These are phyloP conservation scores for Tolypocladium nubicola DNA, from an alignment of 2,329 filamentous ascomycete genomes.

Conservation along the genomic window DNA sequence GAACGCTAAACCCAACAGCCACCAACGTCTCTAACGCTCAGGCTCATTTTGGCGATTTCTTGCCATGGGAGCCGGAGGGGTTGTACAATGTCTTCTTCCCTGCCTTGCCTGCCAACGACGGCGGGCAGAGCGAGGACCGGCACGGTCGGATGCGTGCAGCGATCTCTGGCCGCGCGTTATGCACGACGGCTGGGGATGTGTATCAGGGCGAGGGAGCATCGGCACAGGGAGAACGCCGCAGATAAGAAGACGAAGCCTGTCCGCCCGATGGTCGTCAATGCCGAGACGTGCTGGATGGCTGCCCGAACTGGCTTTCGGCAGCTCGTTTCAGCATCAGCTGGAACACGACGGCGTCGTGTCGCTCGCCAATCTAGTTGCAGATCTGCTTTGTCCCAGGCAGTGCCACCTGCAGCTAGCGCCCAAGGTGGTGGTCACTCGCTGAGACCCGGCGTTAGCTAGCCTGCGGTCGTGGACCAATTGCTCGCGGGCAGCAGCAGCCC, in stretches of 20 bases:
- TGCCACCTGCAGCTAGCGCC: neutral
- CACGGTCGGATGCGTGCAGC: neutral
- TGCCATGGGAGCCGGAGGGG: neutral
- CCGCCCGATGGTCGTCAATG: neutral
- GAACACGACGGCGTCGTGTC: neutral
- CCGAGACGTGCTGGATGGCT: neutral
- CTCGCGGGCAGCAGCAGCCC: neutral
- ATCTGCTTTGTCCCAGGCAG: neutral
- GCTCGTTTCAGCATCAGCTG: neutral
- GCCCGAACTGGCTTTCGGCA: neutral
- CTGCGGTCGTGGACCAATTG: neutral
- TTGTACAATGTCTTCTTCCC: neutral
- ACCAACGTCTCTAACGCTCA: neutral
- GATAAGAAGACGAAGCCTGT: neutral
- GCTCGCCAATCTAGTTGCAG: neutral
- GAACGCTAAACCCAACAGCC: neutral
- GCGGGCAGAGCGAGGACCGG: neutral
- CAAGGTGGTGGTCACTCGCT: neutral
- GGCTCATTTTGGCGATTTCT: neutral
- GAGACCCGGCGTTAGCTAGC: neutral
- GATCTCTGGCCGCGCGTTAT: neutral
- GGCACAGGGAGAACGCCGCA: neutral
- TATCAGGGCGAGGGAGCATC: neutral
- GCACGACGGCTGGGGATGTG: neutral
- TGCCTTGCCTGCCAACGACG: neutral